Percentiles rank a stretch among this genome's conserved stretches.
phyloP scores from a whole-genome alignment of 2,329 filamentous ascomycete genomes.

The Colletotrichum coccodes region DNA sequence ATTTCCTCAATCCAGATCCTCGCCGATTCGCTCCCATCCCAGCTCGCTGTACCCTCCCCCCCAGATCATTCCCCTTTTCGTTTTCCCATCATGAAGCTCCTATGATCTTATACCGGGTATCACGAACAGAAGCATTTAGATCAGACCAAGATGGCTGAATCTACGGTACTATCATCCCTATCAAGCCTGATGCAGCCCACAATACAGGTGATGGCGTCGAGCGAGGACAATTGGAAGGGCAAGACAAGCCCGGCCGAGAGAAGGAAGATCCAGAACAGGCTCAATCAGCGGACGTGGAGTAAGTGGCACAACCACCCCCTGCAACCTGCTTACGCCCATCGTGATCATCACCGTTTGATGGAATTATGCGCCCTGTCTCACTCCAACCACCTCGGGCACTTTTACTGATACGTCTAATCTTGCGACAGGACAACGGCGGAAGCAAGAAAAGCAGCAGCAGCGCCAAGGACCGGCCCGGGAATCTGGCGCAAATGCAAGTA shows the following conservation, averaged over 20 bases:
- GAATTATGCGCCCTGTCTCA: neutral
- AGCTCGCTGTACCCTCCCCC: neutral
- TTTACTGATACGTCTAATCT: neutral
- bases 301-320: constrained; percentile 14
- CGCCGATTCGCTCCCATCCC: neutral
- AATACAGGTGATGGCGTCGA: neutral
- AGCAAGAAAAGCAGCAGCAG: constrained; percentile 5
- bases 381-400: neutral
- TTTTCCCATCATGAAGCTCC: neutral
- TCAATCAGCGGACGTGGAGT: constrained; percentile 31
- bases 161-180: neutral
- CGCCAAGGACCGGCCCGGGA: neutral
- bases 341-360: neutral
- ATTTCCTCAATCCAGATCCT: neutral
- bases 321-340: constrained; percentile 21
- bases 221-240: constrained; percentile 46
- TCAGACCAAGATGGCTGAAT: neutral
- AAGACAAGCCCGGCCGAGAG: constrained; percentile 39
- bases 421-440: constrained; percentile 17
- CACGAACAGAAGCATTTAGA: neutral
- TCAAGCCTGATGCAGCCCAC: neutral
- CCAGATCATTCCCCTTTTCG: neutral
- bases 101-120: neutral
- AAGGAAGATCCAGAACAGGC: constrained; percentile 30
- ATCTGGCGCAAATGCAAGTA: neutral